Evolutionary conservation across 352 stramenopile genomes (phyloP).

Genomic region (Thraustochytrium sp.): DNA sequence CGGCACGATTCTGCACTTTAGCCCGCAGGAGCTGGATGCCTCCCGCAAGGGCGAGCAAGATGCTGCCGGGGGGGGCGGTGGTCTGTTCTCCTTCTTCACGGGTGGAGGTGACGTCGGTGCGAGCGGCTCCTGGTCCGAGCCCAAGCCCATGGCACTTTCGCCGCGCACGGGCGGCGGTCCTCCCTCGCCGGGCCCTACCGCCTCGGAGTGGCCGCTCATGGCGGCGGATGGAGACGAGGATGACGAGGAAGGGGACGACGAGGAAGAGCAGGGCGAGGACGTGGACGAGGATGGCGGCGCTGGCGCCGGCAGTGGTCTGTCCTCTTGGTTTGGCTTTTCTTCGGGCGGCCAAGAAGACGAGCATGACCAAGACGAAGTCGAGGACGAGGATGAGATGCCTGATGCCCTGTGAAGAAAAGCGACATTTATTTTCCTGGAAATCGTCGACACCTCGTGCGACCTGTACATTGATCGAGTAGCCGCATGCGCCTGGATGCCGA

Average conservation of each 20-base stretch:
- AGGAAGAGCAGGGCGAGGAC: no score
- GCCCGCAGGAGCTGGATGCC: neutral
- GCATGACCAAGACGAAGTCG: neutral
- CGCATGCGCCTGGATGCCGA: no score
- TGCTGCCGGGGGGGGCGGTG: neutral
- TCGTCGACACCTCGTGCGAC: no score
- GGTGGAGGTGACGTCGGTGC: neutral
- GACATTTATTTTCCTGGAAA: no score
- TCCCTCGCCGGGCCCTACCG: neutral
- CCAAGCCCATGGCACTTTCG: neutral
- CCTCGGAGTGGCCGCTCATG: neutral
- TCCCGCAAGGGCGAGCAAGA: neutral
- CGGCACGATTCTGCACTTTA: conserved; percentile 39
- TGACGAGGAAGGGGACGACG: no score
- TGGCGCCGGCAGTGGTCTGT: no score
- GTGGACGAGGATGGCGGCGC: no score
- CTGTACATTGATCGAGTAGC: no score
- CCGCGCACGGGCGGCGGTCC: neutral
- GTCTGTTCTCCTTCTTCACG: conserved; percentile 22
- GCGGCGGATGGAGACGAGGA: neutral
- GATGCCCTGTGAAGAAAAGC: neutral
- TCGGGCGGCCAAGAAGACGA: neutral
- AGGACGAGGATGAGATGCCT: neutral
- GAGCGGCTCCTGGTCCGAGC: neutral
- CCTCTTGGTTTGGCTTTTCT: neutral